Evolutionary conservation across 768 basidiomycete species (phyloP), one percentile per base, ranked within the genome.

Genomic region (Floccularia luteovirens): DNA sequence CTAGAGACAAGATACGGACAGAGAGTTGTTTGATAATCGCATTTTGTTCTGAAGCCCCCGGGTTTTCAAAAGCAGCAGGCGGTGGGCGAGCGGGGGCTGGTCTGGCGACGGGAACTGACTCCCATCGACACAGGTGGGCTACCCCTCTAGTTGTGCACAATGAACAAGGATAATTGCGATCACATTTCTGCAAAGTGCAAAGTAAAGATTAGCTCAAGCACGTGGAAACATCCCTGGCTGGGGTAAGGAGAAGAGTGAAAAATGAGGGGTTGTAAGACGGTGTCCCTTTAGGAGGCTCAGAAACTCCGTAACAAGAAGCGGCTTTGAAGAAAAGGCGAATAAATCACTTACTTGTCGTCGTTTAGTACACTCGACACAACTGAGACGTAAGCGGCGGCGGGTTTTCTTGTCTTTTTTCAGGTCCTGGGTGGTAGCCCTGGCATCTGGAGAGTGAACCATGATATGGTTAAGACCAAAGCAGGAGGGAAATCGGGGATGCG

Each of bases 311-410:
- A n/a, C n/a, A n/a, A n/a, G n/a, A n/a, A n/a, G n/a, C n/a, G n/a
- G n/a, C n/a, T n/a, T n/a, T n/a, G n/a, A n/a, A n/a, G 36, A 19
- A 42, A 31, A 38, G 22, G 24, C 20, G 21, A 41, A 33, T 19
- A 7, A 30, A 16, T 13, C 36, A 53, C 64, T 45, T 46, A 72
- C 73, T 61, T 75, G 74, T 41, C 74, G 61, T 36, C 74, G 63
- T 49, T 72, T 74, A 1, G 75, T 72, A 47, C 74, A 76, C 49
- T 75, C 74, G 5, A 75, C 68, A 46, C 75, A 76, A 48, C 72
- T 73, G 24, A 74, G 55, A 31, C 73, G 64, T 41, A 73, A 61
- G 13, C 74, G 59, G 43, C 68, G 54, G 6, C 73, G 62, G 14
- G 70, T 71, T 53, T 70, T 72, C 57, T 75, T 77, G 46, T 64